A percentile compares a stretch with the other conserved stretches of the same genome.
Conservation (phyloP, 2,329 filamentous ascomycete species). For the Calonectria crousiana region DNA sequence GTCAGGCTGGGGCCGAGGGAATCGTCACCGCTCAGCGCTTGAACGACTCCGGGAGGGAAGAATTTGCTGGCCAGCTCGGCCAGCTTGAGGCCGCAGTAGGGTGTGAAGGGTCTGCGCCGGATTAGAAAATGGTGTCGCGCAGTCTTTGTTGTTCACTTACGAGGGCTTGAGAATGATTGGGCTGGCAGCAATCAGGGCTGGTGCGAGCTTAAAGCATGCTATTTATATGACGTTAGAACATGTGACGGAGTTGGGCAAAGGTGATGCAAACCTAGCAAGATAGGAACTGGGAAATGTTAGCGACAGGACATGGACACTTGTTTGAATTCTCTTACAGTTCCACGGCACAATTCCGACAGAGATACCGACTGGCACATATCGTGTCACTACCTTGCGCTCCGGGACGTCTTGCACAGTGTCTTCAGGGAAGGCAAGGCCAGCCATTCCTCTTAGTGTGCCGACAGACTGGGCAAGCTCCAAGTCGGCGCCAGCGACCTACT, state of each 20-base stretch:
- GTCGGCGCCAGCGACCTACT: neutral
- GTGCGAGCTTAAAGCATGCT: constrained; percentile 69
- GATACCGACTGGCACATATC: constrained; percentile 19
- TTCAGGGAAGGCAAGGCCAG: constrained; percentile 15
- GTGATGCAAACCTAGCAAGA: neutral
- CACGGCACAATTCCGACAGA: constrained; percentile 23
- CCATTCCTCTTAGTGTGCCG: neutral
- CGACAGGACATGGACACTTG: neutral
- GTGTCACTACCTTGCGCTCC: constrained; percentile 1
- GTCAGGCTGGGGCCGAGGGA: constrained; percentile 69
- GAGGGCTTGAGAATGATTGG: constrained; percentile 67
- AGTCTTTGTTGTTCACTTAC: neutral
- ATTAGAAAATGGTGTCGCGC: neutral
- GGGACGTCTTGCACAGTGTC: constrained; percentile 13
- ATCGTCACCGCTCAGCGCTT: constrained; percentile 70
- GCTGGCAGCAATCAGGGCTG: constrained; percentile 68
- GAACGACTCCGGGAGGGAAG: constrained; percentile 72
- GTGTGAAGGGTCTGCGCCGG: constrained; percentile 58
- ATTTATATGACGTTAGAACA: constrained; percentile 53
- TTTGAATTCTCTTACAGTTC: constrained; percentile 7
- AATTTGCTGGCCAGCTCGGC: constrained; percentile 66
- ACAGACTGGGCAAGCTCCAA: neutral
- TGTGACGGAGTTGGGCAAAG: neutral
- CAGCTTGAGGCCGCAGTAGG: constrained; percentile 68
- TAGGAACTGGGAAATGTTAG: constrained; percentile 3